Conservation (phyloP, 2,329 filamentous ascomycete species). For the Rugonectria rugulosa region DNA sequence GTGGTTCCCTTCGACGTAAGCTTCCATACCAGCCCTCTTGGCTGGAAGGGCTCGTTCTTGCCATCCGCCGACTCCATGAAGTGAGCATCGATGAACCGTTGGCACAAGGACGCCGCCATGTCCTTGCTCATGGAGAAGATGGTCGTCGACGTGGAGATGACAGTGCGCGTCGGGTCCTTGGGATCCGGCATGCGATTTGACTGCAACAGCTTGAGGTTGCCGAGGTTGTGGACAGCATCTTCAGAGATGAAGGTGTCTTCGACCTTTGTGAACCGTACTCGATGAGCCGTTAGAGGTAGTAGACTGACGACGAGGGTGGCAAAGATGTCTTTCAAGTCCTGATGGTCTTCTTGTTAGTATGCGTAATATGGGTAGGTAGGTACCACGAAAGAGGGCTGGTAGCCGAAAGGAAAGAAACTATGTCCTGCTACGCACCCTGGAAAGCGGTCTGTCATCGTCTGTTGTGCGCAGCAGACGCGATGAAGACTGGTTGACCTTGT, state of each 20-base stretch:
- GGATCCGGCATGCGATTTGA: constrained; percentile 99
- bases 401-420: not conserved
- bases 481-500: constrained; percentile 72
- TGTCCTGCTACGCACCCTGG: constrained; percentile 70
- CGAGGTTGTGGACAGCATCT: constrained; percentile 97
- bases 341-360: constrained; percentile 15
- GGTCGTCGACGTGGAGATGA: constrained; percentile 96
- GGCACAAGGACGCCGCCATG: constrained; percentile 94
- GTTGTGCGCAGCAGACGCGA: constrained; percentile 96
- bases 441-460: constrained; percentile 93
- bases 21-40: constrained; percentile 89
- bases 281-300: constrained; percentile 81
- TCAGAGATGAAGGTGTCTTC: constrained; percentile 95
- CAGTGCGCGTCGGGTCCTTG: constrained; percentile 91
- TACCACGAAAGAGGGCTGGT: not conserved
- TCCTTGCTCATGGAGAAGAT: constrained; percentile 99
- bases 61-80: constrained; percentile 95
- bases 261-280: constrained; percentile 86
- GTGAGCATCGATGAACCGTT: constrained; percentile 90
- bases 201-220: constrained; percentile 96
- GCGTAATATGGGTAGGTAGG: no score
- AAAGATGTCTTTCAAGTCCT: constrained; percentile 98
- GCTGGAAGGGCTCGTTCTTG: constrained; percentile 82
- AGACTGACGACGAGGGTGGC: constrained; percentile 94
- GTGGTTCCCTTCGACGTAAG: constrained; percentile 94